Conservation (phyloP, 1,139 yeast species). For the Pneumocystis jirovecii region DNA sequence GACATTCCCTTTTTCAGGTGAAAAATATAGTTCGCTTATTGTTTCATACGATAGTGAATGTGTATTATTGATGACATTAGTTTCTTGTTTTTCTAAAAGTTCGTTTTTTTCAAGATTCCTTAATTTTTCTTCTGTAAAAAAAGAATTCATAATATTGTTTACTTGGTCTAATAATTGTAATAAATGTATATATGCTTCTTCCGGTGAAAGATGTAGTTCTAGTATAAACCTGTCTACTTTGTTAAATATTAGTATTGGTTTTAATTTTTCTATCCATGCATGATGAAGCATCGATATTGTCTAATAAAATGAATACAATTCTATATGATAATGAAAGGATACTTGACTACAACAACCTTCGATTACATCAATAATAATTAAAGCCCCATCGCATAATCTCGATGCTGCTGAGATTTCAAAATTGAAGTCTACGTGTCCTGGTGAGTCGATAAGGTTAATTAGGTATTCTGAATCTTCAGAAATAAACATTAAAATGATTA, state of each 20-base stretch:
- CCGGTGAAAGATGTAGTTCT: constrained; percentile 68
- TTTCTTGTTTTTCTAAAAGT: constrained; percentile 44
- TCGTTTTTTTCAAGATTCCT: constrained; percentile 28
- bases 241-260: constrained; percentile 80
- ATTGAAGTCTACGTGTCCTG: constrained; percentile 95
- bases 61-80: not conserved
- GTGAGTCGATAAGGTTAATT: constrained; percentile 88
- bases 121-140: constrained; percentile 87
- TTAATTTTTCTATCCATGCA: constrained; percentile 85
- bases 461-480: constrained; percentile 55
- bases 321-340: not conserved
- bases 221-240: constrained; percentile 76
- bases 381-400: constrained; percentile 90
- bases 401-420: constrained; percentile 94
- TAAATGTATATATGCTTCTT: constrained; percentile 74
- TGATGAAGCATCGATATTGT: constrained; percentile 89
- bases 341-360: constrained; percentile 80
- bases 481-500: constrained; percentile 23
- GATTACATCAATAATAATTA: constrained; percentile 86
- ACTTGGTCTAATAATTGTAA: constrained; percentile 75
- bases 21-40: constrained; percentile 77
- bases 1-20: constrained; percentile 82
- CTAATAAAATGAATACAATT: constrained; percentile 28
- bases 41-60: constrained; percentile 52
- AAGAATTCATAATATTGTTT: constrained; percentile 85